Base-by-base conservation (phyloP, 208 protist species). In the Leishmania major region DNA sequence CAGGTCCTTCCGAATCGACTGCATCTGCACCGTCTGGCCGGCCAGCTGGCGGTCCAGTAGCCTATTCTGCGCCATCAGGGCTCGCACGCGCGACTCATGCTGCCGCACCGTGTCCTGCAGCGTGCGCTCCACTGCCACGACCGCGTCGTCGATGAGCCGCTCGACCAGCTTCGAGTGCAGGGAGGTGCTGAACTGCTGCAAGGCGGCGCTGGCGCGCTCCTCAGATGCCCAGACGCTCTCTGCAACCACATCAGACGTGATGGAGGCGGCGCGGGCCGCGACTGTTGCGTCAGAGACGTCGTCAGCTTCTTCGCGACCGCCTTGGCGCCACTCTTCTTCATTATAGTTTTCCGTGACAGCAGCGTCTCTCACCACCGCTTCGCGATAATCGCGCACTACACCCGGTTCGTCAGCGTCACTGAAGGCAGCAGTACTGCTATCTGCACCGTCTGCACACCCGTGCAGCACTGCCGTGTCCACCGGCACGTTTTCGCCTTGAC, bases 101-200 rank as follows among this genome's bases (percentile, higher is more conserved):
- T 83, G 78, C 31, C 47, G 83, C 15, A 83, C 73, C 10, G 83
- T 86, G 62, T 75, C 45, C 28, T 76, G 59, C 11, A 86, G 57
- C 75, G 83, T 86, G n/a, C 43, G 35, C 67, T 69, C 75, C n/a
- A 86, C 78, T 4, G 83, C 83, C 13, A 57, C 67, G 0, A 59
- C 83, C 6, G 83, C 83, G 25, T 86, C 83, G 69, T 82, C 78
- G 75, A 86, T 86, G 8, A 86, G 83, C 45, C 80, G 75, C 83
- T 86, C 83, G 22, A 86, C 83, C 25, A 86, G 78, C 59, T 86
- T 83, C 28, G 78, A 77, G 62, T 86, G 83, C 10, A 86, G 83
- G 37, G 83, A 31, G 31, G 78, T 79, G 73, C 83, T 79, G 74
- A 86, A 83, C 45, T 40, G 77, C 47, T 77, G 59, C 64, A 86